Evolutionary conservation across 2,329 filamentous ascomycete species (phyloP), one percentile per base, ranked within the genome.

Genomic region (Cladorrhinum sp.): DNA sequence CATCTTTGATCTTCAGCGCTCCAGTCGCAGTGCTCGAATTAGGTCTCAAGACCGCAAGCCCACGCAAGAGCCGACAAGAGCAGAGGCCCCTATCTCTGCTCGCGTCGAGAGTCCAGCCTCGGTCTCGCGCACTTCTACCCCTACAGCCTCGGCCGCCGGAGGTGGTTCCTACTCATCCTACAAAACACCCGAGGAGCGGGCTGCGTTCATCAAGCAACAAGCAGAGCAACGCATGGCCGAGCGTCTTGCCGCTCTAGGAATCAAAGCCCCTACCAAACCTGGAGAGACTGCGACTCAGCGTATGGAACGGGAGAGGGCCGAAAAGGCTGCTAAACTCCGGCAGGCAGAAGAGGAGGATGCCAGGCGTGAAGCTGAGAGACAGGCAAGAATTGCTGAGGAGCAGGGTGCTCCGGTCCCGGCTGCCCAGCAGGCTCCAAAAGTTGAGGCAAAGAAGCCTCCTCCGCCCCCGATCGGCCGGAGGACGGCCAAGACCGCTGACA

Each of bases 141-240:
- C 78, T 16, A 71, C 79, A 27, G 78, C 60, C 10, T 52, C 81
- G 10, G 75, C 83, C 22, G 38, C 66, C 20, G 83, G 85, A 27
- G 85, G 86, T 23, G 67, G 68, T 2, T 88, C 89, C 0, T 96
- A 96, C 71, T 84, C 91, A 2, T 85, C 91, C 3, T 96, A 95
- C 73, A 91, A 90, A 75, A 96, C 93, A 0, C 89, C 93, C 0
- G 93, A 98, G 74, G 93, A 99, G 70, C 86, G 95, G 58, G 92
- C 96, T 36, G 92, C 93, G 4, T 96, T 96, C 70, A 97, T 98
- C 71, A 96, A 96, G 73, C 93, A 97, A 74, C 93, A 97, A 73
- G 96, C 95, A 8, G 93, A 98, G 74, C 91, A 93, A 72, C 91
- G 93, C 62, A 98, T 99, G 89, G 93, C 95, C 36, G 95, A 98